Evolutionary conservation across 805 yeast species (phyloP), one percentile per base, ranked within the genome.

Genomic region (Myxozyma monticola): DNA sequence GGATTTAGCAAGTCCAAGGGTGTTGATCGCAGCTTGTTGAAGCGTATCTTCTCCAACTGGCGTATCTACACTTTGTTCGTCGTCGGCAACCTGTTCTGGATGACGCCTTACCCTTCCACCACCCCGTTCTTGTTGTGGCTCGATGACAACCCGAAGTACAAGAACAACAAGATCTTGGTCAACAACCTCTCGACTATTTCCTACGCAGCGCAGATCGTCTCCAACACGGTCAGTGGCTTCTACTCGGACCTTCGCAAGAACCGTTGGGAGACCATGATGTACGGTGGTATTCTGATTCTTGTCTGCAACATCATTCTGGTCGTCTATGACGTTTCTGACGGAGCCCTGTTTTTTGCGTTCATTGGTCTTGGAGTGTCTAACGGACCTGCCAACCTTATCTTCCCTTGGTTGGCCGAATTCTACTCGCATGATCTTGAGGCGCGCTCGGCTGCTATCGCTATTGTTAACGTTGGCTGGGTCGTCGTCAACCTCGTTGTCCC

Each of bases 271-370:
- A 20, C 48, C 1, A 34, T 54, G 37, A 8, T 46, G 15, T 21
- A 28, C 8, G 44, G 38, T n/a, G 58, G 51, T 12, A 24, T 54
- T 15, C 37, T 56, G 14, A 39, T 48, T 17, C 28, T 49, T 18
- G 35, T 48, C 20, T 46, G 55, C 49, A 78, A 79, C 55, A 67
- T 73, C 5, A 67, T 80, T 35, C 65, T 80, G 48, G 77, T 82
- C 2, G 76, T 72, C 8, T 81, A 84, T 84, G 42, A 76, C 42
- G 76, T 81, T 5, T 70, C 76, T 1, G 78, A 77, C 56, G 62
- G 73, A 6, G 81, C 79, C 5, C 80, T 77, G 61, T 79, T 82
- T 80, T 80, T 79, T 67, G 85, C 81, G 0, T 80, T 73, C 46
- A 40, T 54, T 25, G 44, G 41, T 15, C 49, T 50, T n/a, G 60